A percentile compares a stretch with the other conserved stretches of the same genome.
These are phyloP conservation scores for Naematelia aurantialba DNA, from an alignment of 768 basidiomycete genomes.

Conservation along the genomic window DNA sequence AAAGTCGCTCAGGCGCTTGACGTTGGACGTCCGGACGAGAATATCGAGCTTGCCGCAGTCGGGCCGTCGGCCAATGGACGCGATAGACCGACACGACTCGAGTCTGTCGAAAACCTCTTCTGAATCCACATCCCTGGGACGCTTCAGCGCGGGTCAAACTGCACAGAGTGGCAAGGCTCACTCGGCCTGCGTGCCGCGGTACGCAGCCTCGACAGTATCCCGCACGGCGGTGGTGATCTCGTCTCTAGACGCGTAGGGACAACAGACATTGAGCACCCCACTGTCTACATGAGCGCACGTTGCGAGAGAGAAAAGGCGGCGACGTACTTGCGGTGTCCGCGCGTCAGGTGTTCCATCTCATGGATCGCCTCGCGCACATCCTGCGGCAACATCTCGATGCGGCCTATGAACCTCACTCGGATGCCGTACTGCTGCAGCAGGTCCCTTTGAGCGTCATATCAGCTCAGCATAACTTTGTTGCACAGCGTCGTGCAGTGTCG, in stretches of 20 bases:
- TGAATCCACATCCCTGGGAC: conserved; percentile 28
- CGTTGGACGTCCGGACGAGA: conserved; percentile 85
- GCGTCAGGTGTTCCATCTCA: conserved; percentile 73
- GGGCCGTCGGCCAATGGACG: conserved; percentile 2
- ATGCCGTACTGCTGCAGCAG: conserved; percentile 78
- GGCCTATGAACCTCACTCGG: conserved; percentile 76
- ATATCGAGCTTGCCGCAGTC: conserved; percentile 61
- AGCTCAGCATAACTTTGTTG: neutral
- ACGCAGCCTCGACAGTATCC: conserved; percentile 38
- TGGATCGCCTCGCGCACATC: conserved; percentile 65
- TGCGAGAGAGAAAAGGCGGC: neutral
- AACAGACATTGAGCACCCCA: conserved; percentile 83
- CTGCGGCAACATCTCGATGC: conserved; percentile 69
- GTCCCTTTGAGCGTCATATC: too few species aligned
- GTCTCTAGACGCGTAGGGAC: conserved; percentile 86
- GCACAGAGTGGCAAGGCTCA: neutral
- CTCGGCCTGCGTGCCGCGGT: neutral
- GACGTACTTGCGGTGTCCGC: conserved; percentile 64
- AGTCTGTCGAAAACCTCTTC: conserved; percentile 28
- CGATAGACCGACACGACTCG: conserved; percentile 13
- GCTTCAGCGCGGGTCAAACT: neutral
- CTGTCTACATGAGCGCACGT: conserved; percentile 58
- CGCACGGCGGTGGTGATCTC: conserved; percentile 82
- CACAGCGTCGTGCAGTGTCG: neutral
- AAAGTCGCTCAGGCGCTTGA: conserved; percentile 81